Evolutionary conservation across 2,329 filamentous ascomycete species (phyloP), one percentile per base, ranked within the genome.

Genomic region (Ilyonectria destructans): DNA sequence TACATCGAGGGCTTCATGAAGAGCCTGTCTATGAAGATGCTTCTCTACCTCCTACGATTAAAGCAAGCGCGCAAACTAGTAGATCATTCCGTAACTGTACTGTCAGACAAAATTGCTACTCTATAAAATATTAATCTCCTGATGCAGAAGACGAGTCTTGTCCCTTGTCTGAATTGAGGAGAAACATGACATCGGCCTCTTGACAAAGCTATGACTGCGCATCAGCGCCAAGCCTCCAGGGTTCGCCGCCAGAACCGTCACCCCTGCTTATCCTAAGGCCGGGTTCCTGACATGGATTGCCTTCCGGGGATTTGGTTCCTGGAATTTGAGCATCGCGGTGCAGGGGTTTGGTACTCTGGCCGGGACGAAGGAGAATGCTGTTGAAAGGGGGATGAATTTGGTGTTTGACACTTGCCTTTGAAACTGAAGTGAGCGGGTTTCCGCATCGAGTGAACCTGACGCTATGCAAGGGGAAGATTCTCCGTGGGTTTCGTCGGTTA

Each of bases 261-360:
- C n/a, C 51, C 51, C n/a, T 54, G 31, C 10, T 19, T 12, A 26
- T 13, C 4, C 48, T 9, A 13, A 15, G 48, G 6, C 17, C 21
- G 10, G 21, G 58, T 21, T 51, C 17, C 33, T 40, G 33, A n/a
- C 35, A 54, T 33, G 58, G 58, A 31, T 23, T 2, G 23, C 15
- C 33, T 61, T 35, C 57, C 58, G 33, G 58, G 58, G 33, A 37
- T 19, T 37, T 60, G 46, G 58, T 40, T 60, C 19, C 58, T 51
- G 33, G 58, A 52, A 51, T 49, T 40, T 29, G 21, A 29, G 33
- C 7, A n/a, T 10, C 10, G 21, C 15, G 8, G n/a, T 40, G 33
- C n/a, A 19, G 15, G 31, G 58, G 9, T 45, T 26, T 17, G 45
- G 46, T 19, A 1, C 21, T 17, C 15, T 37, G 8, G 33, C 48